Base-by-base conservation (phyloP, 768 basidiomycete genomes). In the Pleurotus tuber-regium region DNA sequence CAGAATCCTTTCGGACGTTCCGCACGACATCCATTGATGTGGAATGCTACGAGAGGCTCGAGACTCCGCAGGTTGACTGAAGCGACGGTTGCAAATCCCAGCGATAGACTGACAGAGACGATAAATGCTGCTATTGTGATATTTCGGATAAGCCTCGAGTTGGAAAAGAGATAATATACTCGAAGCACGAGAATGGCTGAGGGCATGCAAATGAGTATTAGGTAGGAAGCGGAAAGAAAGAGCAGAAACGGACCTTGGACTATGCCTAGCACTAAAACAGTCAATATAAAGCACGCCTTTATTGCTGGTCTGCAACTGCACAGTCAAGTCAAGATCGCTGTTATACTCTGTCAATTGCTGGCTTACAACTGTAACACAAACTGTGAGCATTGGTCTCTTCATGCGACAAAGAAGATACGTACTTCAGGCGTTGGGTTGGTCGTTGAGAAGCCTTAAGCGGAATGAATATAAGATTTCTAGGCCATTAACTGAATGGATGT, bases 141-240 rank as follows among this genome's bases (percentile, higher is more conserved):
- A 21, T 63, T 52, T 39, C 62, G 67, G 26, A 70, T 54, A 8
- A 28, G 4, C 25, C 50, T 61, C 41, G 63, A 66, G 25, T 62
- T 61, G 4, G 69, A 64, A 51, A 73, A 75, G 38, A 74, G 65
- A 55, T 71, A 72, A 72, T 72, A 76, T 23, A 72, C 66, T 24
- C 74, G 67, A 31, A 67, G 58, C 26, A 70, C 66, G 12, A 75
- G 65, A 35, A 73, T 72, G 18, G 66, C 73, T 75, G 39, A 23
- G 29, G 30, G 26, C 33, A 52, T 25, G 25, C 23, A 10, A 46
- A 28, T 46, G 21, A 43, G 16, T 25, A 6, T 26, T 43, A 51
- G 39, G 29, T 30, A 25, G 14, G n/a, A 9, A 3, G 39, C 14
- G 21, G 26, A 19, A 2, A 41, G 23, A 8, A 40, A 43, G 49